A percentile compares a stretch with the other conserved stretches of the same genome.
phyloP scores from a whole-genome alignment of 169 alveolate genomes.

The Plasmodium malariae region DNA sequence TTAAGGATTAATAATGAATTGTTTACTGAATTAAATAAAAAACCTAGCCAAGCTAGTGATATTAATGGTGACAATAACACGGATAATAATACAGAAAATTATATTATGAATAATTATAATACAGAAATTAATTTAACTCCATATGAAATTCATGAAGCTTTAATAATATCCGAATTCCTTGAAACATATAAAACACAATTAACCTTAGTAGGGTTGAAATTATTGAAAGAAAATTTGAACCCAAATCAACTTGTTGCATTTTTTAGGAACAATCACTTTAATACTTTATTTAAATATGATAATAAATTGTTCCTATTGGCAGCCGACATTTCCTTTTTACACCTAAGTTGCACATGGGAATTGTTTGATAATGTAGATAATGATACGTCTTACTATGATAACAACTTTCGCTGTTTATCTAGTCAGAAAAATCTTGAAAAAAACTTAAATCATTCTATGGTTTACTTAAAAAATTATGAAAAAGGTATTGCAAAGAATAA shows the following conservation, averaged over 20 bases:
- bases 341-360: constrained; percentile 77
- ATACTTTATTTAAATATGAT: constrained; percentile 73
- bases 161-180: constrained; percentile 64
- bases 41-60: constrained; percentile 16
- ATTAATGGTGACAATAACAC: not conserved
- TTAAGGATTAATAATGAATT: constrained; percentile 18
- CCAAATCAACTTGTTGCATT: constrained; percentile 74
- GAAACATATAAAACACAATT: constrained; percentile 74
- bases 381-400: constrained; percentile 73
- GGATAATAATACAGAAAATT: constrained; percentile 63
- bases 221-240: constrained; percentile 50
- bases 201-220: constrained; percentile 72
- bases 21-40: constrained; percentile 16
- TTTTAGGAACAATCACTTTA: constrained; percentile 75
- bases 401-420: constrained; percentile 52
- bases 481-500: constrained; percentile 11
- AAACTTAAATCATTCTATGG: constrained; percentile 16
- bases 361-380: constrained; percentile 73
- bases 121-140: constrained; percentile 75
- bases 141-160: constrained; percentile 74
- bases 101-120: constrained; percentile 65
- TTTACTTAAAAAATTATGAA: constrained; percentile 30
- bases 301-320: constrained; percentile 64
- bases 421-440: constrained; percentile 25
- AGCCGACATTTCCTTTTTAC: constrained; percentile 72